These are phyloP conservation scores for Pichia heedii DNA, from an alignment of 805 yeast genomes.

Conservation along the genomic window DNA sequence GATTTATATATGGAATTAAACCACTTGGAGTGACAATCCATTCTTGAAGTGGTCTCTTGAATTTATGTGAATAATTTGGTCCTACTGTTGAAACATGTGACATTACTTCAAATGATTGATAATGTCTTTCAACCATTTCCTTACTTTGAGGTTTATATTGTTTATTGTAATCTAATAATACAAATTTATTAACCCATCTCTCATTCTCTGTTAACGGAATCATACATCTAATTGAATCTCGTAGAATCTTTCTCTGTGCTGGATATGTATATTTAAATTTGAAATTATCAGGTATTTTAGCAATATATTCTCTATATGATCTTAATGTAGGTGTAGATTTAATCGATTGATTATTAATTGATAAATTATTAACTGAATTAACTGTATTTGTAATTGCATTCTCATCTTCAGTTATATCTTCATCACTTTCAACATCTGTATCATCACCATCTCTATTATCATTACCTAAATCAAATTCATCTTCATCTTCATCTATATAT, in stretches of 20 bases:
- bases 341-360: too few relatives aligned
- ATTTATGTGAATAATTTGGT: conserved; percentile 7
- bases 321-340: neutral
- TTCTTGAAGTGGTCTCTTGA: conserved; percentile 23
- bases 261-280: conserved; percentile 11
- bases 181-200: conserved; percentile 26
- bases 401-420: neutral
- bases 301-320: conserved; percentile 8
- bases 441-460: neutral
- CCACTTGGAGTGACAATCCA: conserved; percentile 28
- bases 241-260: conserved; percentile 19
- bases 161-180: conserved; percentile 19
- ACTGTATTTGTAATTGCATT: too few relatives aligned
- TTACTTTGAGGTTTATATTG: conserved; percentile 10
- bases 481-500: conserved; percentile 5
- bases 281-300: conserved; percentile 2
- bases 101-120: conserved; percentile 6
- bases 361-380: too few relatives aligned
- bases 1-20: conserved; percentile 21
- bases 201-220: conserved; percentile 25
- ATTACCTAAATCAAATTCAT: conserved; percentile 2
- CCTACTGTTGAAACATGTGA: conserved; percentile 10
- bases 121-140: conserved; percentile 4
- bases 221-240: conserved; percentile 30
- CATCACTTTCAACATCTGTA: conserved; percentile 1